Evolutionary conservation across 1,139 yeast species (phyloP).

Genomic region (Magnusiomyces tetraspermus): DNA sequence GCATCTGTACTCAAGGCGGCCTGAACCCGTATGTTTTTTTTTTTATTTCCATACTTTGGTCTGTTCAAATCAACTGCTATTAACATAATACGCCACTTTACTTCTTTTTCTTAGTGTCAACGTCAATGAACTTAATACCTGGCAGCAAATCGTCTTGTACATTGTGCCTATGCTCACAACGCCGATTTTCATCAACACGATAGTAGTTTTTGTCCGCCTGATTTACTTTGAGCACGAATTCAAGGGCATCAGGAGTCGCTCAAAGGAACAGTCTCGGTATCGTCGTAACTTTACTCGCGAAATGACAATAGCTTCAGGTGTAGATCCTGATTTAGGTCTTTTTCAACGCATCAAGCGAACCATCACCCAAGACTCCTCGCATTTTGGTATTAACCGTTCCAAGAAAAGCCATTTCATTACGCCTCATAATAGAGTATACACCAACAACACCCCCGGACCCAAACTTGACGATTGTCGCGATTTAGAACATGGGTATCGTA

Average conservation of each 20-base stretch:
- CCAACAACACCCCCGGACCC: too few relatives aligned
- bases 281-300: conserved; percentile 66
- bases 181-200: conserved; percentile 80
- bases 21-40: conserved; percentile 37
- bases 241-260: conserved; percentile 65
- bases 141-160: conserved; percentile 54
- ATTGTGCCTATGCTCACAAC: conserved; percentile 55
- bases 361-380: background rate
- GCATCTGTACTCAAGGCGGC: conserved; percentile 88
- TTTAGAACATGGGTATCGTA: background rate
- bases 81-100: background rate
- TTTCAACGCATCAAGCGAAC: conserved; percentile 1
- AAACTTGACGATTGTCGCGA: too few relatives aligned
- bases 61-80: background rate
- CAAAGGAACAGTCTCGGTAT: conserved; percentile 68
- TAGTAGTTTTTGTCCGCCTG: conserved; percentile 11
- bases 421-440: too few relatives aligned
- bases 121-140: conserved; percentile 49
- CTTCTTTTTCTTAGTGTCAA: conserved; percentile 35
- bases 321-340: background rate
- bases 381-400: background rate
- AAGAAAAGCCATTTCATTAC: background rate
- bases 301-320: conserved; percentile 14
- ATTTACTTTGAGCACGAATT: conserved; percentile 67
- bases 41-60: background rate